Conservation (phyloP, 2,329 filamentous ascomycete species). For the Aureobasidium sp. region DNA sequence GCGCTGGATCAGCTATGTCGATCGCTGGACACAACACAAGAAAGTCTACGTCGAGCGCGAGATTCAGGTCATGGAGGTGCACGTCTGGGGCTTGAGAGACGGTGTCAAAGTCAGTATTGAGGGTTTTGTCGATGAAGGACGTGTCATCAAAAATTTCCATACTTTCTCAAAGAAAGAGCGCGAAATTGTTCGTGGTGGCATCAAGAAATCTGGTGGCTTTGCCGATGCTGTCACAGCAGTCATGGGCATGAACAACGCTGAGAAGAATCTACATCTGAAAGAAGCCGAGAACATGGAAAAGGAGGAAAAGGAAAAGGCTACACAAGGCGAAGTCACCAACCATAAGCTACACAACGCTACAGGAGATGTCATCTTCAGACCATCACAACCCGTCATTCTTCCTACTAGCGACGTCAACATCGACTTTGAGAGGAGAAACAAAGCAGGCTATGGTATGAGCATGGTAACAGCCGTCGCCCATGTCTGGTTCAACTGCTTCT, state of each 20-base stretch:
- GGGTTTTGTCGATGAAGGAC: constrained; percentile 81
- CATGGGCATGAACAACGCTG: constrained; percentile 21
- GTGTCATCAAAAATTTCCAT: constrained; percentile 74
- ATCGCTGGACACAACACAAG: constrained; percentile 67
- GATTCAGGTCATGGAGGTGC: constrained; percentile 79
- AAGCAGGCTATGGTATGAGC: constrained; percentile 62
- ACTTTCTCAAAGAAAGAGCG: constrained; percentile 68
- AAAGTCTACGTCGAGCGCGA: constrained; percentile 77
- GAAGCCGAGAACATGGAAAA: neutral
- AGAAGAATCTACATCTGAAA: constrained; percentile 18
- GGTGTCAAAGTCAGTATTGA: constrained; percentile 83
- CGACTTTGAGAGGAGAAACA: constrained; percentile 77
- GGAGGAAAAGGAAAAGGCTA: constrained; percentile 1
- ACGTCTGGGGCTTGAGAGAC: constrained; percentile 78
- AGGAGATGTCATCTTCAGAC: constrained; percentile 71
- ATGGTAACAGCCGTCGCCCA: constrained; percentile 92
- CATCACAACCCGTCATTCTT: constrained; percentile 57
- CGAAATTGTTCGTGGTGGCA: constrained; percentile 52
- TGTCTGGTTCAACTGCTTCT: constrained; percentile 94
- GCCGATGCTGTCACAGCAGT: constrained; percentile 38
- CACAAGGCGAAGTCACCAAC: constrained; percentile 12
- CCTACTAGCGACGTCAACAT: constrained; percentile 84
- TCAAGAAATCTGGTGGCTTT: constrained; percentile 32
- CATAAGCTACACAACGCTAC: constrained; percentile 29
- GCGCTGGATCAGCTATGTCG: constrained; percentile 79